Evolutionary conservation across 139 green algal genomes (phyloP).

Genomic region (Desmodesmus armatus): DNA sequence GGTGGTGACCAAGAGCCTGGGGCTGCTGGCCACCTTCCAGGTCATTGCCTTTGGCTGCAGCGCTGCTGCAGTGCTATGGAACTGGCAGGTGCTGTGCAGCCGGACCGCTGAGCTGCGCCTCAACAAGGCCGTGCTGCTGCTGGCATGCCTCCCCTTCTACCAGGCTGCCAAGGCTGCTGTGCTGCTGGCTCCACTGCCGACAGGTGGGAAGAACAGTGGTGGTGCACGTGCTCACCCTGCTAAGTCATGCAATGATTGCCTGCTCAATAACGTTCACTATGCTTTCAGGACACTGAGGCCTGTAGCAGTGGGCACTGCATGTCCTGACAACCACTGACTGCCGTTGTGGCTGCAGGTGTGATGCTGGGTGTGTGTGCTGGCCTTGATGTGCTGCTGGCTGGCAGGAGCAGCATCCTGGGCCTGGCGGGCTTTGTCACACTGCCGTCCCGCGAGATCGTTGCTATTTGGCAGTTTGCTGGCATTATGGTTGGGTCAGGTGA

Average conservation of each 20-base stretch:
- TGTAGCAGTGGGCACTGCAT: not conserved
- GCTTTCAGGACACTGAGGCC: too few relatives aligned
- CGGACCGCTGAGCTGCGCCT: not conserved
- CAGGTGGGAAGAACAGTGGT: too few relatives aligned
- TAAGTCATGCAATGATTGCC: too few relatives aligned
- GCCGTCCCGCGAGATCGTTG: constrained; percentile 8
- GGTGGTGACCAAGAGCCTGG: not conserved
- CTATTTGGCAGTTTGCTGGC: constrained; percentile 10
- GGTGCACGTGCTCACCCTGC: too few relatives aligned
- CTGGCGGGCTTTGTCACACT: constrained; percentile 17
- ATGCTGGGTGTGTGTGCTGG: not conserved
- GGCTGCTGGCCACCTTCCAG: not conserved
- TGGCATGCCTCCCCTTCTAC: not conserved
- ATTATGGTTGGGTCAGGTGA: constrained; percentile 3
- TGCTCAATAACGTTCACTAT: too few relatives aligned
- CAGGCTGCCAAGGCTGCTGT: not conserved
- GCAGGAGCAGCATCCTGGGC: constrained; percentile 11
- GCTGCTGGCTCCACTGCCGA: not conserved
- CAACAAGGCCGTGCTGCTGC: not conserved
- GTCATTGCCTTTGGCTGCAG: not conserved
- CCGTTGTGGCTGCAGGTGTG: not conserved
- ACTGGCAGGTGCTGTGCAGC: not conserved
- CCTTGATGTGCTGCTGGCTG: not conserved
- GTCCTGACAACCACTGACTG: not conserved
- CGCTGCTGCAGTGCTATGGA: constrained; percentile 12